Evolutionary conservation across 441 rosid species (phyloP), one percentile per base, ranked within the genome.

Genomic region (Lepidium campestre): DNA sequence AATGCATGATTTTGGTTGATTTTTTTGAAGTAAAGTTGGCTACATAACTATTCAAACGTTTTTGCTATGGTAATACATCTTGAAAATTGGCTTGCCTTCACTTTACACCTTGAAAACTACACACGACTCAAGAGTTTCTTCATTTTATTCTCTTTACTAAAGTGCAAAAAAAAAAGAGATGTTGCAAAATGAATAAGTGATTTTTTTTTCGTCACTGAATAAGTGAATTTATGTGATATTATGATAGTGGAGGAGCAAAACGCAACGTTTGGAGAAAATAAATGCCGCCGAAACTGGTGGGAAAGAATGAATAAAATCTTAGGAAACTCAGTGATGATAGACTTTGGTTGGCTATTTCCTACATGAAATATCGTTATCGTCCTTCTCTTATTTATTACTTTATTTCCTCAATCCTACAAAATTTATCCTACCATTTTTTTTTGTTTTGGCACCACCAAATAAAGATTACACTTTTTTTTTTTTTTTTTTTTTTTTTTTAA

Each of bases 271-370:
- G 9, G 17, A 10, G 44, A 44, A 34, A 41, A 54, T 54, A 44
- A 62, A 70, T 62, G 68, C 63, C 74, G 57, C 49, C 74, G 57
- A 70, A 45, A 45, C 68, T 62, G 74, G 57, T 70, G 68, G 63
- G 11, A 54, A 45, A 18, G 57, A 70, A 53, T 53, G 68, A 53
- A 53, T 23, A 61, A 55, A 10, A 49, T 36, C 59, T 70, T 22
- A 49, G 19, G 44, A 50, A 69, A 36, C 39, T 53, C 48, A 54
- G 29, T 62, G 42, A 22, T 48, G 52, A 50, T 34, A 19, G 44
- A 8, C 17, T 14, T 52, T 27, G 57, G 68, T 61, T 69, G 74
- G 74, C 69, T 62, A 62, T 44, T 68, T 70, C 63, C 57, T 23
- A n/a, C 52, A 62, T 46, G 75, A 47, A 47, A 56, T 48, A 71